These are phyloP conservation scores for Phaeosphaeriaceae sp. DNA, from an alignment of 2,329 filamentous ascomycete species.

Conservation along the genomic window DNA sequence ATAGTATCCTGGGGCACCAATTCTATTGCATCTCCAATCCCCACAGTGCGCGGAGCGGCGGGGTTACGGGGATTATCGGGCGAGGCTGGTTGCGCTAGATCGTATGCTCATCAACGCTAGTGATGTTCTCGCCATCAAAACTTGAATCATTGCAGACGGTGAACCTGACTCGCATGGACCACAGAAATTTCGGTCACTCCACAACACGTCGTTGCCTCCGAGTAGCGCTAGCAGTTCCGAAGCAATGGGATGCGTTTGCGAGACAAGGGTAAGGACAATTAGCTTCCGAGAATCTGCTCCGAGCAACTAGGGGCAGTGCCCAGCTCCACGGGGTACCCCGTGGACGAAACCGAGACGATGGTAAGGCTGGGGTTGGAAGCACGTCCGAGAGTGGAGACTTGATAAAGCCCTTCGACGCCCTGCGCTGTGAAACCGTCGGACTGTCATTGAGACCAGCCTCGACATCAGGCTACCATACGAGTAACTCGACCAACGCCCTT, in stretches of 20 bases:
- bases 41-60: no score
- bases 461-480: background rate
- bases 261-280: background rate
- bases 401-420: background rate
- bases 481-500: background rate
- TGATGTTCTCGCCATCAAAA: background rate
- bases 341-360: background rate
- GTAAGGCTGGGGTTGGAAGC: background rate
- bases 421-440: background rate
- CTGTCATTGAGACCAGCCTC: background rate
- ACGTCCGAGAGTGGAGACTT: background rate
- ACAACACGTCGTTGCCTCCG: background rate
- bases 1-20: no score
- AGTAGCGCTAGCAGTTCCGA: background rate
- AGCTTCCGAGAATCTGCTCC: background rate
- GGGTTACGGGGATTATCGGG: background rate
- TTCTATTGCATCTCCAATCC: no score
- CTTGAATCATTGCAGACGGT: no score
- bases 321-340: background rate
- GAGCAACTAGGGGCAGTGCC: background rate
- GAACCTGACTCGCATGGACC: background rate
- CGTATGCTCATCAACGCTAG: background rate
- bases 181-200: background rate
- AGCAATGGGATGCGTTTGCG: background rate
- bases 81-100: background rate